These are phyloP conservation scores for Coffea canephora DNA, from an alignment of 257 asterid genomes.

Conservation along the genomic window DNA sequence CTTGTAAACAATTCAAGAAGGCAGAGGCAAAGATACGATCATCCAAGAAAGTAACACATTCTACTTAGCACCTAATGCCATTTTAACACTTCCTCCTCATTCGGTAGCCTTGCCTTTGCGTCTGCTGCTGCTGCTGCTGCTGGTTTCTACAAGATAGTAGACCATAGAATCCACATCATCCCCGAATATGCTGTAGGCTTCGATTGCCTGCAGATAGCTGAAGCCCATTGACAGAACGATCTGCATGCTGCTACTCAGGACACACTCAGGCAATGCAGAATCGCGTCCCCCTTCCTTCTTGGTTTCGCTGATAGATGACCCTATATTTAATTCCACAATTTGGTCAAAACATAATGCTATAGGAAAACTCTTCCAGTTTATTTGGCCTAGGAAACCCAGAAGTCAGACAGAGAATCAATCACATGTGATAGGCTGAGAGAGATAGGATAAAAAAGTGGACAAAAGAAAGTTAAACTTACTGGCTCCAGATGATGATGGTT, in stretches of 20 bases:
- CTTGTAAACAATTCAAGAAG: background rate
- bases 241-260: conserved; percentile 71
- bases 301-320: conserved; percentile 56
- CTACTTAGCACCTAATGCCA: background rate
- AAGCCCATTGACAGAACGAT: conserved; percentile 91
- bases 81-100: conserved; percentile 21
- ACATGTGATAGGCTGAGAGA: background rate
- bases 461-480: conserved; percentile 47
- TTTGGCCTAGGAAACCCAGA: background rate
- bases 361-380: background rate
- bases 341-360: background rate
- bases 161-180: conserved; percentile 95
- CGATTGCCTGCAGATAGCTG: conserved; percentile 84
- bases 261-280: conserved; percentile 30
- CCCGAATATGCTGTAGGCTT: conserved; percentile 91
- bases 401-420: background rate
- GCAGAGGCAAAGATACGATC: background rate
- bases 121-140: conserved; percentile 70
- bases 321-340: conserved; percentile 22
- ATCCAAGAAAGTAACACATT: background rate
- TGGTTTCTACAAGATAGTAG: conserved; percentile 73
- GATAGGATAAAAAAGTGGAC: background rate
- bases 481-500: conserved; percentile 97
- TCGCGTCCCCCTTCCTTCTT: conserved; percentile 41
- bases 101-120: conserved; percentile 98